Evolutionary conservation across 352 stramenopile genomes (phyloP).

Genomic region (Hyaloperonospora brassicae): DNA sequence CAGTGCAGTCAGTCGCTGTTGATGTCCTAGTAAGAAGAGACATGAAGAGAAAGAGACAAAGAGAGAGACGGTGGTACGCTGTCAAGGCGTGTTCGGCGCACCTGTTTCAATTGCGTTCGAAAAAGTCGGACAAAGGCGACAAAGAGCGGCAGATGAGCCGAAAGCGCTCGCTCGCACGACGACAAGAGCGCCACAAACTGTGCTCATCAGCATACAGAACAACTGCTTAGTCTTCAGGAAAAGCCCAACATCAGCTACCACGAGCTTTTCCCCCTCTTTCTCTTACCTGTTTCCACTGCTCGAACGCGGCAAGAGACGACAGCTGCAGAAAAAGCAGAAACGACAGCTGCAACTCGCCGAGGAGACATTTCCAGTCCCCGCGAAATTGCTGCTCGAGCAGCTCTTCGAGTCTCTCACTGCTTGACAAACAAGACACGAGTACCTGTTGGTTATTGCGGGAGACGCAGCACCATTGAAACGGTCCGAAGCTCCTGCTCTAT

Average conservation of each 20-base stretch:
- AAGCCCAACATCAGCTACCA: background rate
- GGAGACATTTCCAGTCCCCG: constrained; percentile 61
- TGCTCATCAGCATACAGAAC: background rate
- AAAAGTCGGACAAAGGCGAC: constrained; percentile 51
- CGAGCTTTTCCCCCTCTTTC: background rate
- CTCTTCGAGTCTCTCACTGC: constrained; percentile 44
- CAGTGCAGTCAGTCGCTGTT: background rate
- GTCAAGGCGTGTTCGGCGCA: constrained; percentile 8
- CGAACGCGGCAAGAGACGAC: constrained; percentile 87
- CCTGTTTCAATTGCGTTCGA: constrained; percentile 48
- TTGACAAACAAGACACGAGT: constrained; percentile 1
- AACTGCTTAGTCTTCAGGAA: background rate
- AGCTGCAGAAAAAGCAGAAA: constrained; percentile 91
- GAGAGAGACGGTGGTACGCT: background rate
- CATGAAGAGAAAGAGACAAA: too few relatives aligned
- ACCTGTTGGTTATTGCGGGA: background rate
- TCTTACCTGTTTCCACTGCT: constrained; percentile 90
- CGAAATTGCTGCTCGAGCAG: constrained; percentile 32
- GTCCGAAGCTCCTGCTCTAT: background rate
- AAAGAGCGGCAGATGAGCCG: constrained; percentile 38
- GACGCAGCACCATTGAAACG: background rate
- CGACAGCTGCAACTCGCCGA: constrained; percentile 91
- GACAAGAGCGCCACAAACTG: constrained; percentile 58
- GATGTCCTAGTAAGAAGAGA: too few relatives aligned
- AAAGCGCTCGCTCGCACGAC: constrained; percentile 48